Percentiles rank a stretch among this genome's conserved stretches.
These are phyloP conservation scores for Lasiosphaeria miniovina DNA, from an alignment of 495 filamentous ascomycete species.

Conservation along the genomic window DNA sequence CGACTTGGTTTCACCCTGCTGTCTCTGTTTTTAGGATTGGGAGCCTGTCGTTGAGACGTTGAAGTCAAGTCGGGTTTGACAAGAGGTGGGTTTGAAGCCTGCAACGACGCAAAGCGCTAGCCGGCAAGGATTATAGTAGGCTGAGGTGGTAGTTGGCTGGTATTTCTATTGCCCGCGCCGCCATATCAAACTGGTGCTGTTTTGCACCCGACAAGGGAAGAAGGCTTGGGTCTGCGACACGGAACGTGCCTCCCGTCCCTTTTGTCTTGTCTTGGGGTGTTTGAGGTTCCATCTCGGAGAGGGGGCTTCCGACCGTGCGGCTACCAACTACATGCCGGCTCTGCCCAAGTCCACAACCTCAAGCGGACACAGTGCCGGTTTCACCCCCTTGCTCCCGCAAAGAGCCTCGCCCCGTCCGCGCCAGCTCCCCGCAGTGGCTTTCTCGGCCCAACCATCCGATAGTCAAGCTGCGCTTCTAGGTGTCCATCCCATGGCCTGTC, in stretches of 20 bases:
- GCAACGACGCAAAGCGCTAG: no score
- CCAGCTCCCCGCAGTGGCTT: not conserved
- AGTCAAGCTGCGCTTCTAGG: constrained; percentile 7
- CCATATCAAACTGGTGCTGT: not conserved
- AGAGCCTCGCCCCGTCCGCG: constrained; percentile 20
- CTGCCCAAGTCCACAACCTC: constrained; percentile 15
- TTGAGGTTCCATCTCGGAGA: constrained; percentile 8
- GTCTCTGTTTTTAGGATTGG: not conserved
- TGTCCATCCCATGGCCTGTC: not conserved
- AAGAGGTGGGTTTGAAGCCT: no score
- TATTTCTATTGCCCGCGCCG: no score
- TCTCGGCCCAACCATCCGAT: constrained; percentile 9
- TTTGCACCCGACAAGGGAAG: not conserved
- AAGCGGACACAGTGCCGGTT: constrained; percentile 23
- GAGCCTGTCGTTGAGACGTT: not conserved
- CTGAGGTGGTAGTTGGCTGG: no score
- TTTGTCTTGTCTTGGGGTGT: constrained; percentile 6
- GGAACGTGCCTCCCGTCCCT: constrained; percentile 1
- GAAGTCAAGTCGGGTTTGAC: not conserved
- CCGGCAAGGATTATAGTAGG: no score
- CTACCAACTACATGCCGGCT: constrained; percentile 5
- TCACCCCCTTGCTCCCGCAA: constrained; percentile 22
- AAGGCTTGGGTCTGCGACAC: constrained; percentile 14
- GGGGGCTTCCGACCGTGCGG: not conserved
- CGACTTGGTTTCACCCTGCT: not conserved